Evolutionary conservation across 2,329 filamentous ascomycete species (phyloP).

Genomic region (Fusarium compactum): DNA sequence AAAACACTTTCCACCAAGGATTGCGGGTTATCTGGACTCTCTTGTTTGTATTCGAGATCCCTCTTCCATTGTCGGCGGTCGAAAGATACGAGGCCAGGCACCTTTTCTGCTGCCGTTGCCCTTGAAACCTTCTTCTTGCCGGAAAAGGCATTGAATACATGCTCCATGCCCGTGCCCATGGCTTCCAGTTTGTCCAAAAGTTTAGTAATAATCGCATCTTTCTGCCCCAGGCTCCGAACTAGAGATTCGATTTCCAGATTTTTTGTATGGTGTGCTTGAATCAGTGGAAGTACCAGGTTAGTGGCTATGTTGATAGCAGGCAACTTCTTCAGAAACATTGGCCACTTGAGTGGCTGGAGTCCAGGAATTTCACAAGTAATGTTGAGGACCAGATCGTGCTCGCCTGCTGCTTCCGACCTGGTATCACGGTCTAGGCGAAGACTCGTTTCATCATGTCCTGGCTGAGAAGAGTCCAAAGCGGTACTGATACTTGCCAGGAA

Average conservation of each 20-base stretch:
- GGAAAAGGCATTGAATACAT: constrained; percentile 64
- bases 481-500: constrained; percentile 73
- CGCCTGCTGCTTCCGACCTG: constrained; percentile 50
- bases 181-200: constrained; percentile 67
- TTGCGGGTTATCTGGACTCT: constrained; percentile 49
- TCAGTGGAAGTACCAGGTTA: constrained; percentile 64
- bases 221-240: constrained; percentile 58
- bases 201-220: constrained; percentile 64
- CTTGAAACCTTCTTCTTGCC: constrained; percentile 62
- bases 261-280: constrained; percentile 60
- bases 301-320: constrained; percentile 58
- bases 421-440: constrained; percentile 57
- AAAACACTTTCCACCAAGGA: constrained; percentile 59
- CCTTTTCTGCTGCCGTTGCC: constrained; percentile 58
- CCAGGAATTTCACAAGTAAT: constrained; percentile 73
- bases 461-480: constrained; percentile 62
- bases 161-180: constrained; percentile 63
- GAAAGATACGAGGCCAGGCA: constrained; percentile 66
- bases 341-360: constrained; percentile 74
- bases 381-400: constrained; percentile 62
- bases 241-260: constrained; percentile 59
- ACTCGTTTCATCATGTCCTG: constrained; percentile 58
- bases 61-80: constrained; percentile 55
- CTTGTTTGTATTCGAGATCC: constrained; percentile 40
- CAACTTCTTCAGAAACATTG: constrained; percentile 65